Conservation (phyloP, 2,329 filamentous ascomycete genomes). For the Aspergillus pseudoterreus region DNA sequence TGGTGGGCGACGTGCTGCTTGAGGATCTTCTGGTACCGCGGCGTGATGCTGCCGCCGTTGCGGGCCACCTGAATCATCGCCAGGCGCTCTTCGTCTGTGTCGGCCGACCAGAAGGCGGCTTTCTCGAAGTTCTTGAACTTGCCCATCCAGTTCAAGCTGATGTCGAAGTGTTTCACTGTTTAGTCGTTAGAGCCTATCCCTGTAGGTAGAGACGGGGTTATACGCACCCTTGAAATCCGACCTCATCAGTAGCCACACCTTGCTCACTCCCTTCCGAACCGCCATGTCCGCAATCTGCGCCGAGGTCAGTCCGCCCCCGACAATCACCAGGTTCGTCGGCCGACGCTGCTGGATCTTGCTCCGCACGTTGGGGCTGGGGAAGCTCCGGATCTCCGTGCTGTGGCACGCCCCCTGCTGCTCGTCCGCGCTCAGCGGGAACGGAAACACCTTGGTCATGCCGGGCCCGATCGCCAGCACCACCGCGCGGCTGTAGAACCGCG, state of each 20-base stretch:
- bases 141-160: constrained; percentile 73
- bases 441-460: constrained; percentile 55
- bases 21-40: constrained; percentile 63
- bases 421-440: constrained; percentile 37
- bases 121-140: constrained; percentile 78
- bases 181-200: neutral
- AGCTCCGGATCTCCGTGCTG: constrained; percentile 59
- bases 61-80: constrained; percentile 64
- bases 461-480: constrained; percentile 70
- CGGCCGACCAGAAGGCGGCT: constrained; percentile 72
- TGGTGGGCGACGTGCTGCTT: constrained; percentile 55
- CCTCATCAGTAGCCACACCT: constrained; percentile 69
- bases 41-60: constrained; percentile 73
- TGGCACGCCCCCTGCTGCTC: constrained; percentile 56
- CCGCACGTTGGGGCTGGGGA: constrained; percentile 54
- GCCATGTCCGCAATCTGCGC: constrained; percentile 69
- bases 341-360: constrained; percentile 49
- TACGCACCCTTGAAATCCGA: constrained; percentile 44
- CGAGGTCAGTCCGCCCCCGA: constrained; percentile 73
- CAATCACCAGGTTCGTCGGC: constrained; percentile 63
- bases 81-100: constrained; percentile 65
- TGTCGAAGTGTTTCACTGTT: constrained; percentile 70
- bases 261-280: constrained; percentile 60
- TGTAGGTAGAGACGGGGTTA: neutral
- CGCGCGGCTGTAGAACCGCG: constrained; percentile 54